Conservation (phyloP, 768 basidiomycete genomes). For the Leccinum truebloodii region DNA sequence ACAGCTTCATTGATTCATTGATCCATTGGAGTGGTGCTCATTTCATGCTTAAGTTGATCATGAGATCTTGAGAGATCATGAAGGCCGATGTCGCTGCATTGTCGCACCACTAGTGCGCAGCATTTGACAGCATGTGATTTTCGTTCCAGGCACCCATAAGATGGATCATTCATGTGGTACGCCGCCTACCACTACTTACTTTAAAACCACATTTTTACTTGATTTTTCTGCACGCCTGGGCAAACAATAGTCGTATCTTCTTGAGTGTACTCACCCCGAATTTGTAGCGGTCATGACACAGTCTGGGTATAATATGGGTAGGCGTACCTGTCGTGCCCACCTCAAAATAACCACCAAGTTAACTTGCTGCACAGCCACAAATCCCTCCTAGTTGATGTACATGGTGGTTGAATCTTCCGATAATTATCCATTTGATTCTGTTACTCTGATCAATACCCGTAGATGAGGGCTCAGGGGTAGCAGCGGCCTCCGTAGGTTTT, state of each 20-base stretch:
- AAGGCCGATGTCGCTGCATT: not conserved
- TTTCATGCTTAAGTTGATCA: not conserved
- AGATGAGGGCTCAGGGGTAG: too few species aligned
- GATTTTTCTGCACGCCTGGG: not conserved
- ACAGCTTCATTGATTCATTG: not conserved
- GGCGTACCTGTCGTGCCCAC: not conserved
- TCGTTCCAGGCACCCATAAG: not conserved
- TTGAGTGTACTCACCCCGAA: not conserved
- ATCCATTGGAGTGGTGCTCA: not conserved
- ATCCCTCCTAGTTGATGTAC: not conserved
- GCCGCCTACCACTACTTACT: not conserved
- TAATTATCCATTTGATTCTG: not conserved
- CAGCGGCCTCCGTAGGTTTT: not conserved
- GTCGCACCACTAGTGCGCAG: too few species aligned
- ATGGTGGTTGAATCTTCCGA: not conserved
- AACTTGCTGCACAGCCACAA: not conserved
- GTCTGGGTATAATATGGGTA: not conserved
- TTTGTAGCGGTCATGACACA: not conserved
- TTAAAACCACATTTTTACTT: not conserved
- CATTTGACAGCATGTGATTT: too few species aligned
- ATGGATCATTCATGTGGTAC: not conserved
- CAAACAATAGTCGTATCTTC: not conserved
- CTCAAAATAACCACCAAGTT: not conserved
- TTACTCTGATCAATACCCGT: not conserved
- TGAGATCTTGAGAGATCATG: not conserved